A percentile compares a stretch with the other conserved stretches of the same genome.
phyloP scores from a whole-genome alignment of 2,329 filamentous ascomycete genomes.

The Paraphoma chrysanthemicola region DNA sequence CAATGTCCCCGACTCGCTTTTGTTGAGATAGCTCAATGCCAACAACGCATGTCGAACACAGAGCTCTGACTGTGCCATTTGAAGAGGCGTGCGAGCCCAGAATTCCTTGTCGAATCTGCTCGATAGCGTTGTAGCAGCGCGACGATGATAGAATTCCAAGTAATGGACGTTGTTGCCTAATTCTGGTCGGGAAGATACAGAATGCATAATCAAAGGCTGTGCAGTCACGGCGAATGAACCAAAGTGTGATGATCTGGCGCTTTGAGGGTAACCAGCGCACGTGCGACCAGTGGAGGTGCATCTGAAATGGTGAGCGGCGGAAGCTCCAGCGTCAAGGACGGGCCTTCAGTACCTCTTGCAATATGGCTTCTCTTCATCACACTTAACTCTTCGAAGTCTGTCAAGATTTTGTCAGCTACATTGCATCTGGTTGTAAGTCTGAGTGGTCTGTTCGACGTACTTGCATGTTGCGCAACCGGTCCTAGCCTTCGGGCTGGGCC shows the following conservation, averaged over 20 bases:
- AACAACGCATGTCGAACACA: constrained; percentile 51
- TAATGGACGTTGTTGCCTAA: constrained; percentile 17
- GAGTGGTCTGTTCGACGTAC: constrained; percentile 8
- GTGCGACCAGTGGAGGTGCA: constrained; percentile 32
- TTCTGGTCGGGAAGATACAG: constrained; percentile 3
- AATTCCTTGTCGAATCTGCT: constrained; percentile 42
- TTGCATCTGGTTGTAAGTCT: background rate
- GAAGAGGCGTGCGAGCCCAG: constrained; percentile 50
- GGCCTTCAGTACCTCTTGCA: constrained; percentile 23
- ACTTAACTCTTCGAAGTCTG: constrained; percentile 33
- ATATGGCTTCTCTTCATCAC: constrained; percentile 28
- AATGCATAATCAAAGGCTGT: background rate
- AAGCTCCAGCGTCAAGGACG: background rate
- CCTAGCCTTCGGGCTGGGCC: constrained; percentile 14
- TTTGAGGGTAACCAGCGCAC: constrained; percentile 27
- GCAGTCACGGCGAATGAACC: background rate
- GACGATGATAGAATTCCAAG: constrained; percentile 51
- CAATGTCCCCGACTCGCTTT: constrained; percentile 12
- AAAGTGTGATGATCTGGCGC: background rate
- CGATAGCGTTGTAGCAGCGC: constrained; percentile 45
- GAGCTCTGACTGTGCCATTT: constrained; percentile 49
- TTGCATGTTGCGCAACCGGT: constrained; percentile 33
- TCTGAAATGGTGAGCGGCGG: constrained; percentile 12
- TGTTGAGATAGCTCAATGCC: constrained; percentile 46
- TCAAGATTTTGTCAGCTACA: constrained; percentile 6